Evolutionary conservation across 345 rosid species (phyloP).

Genomic region (Stellera chamaejasme): DNA sequence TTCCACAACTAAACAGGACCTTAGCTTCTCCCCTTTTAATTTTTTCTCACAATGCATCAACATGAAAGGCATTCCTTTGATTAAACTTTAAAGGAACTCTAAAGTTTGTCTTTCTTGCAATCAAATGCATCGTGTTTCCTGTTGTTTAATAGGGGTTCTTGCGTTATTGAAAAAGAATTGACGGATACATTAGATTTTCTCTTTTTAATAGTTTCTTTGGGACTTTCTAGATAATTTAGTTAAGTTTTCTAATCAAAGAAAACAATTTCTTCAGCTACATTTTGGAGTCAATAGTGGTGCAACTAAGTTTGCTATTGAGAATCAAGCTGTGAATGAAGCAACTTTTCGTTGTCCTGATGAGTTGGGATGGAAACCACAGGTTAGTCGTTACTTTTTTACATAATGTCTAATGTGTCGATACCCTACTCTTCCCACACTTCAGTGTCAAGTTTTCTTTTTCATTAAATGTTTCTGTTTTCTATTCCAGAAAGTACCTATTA

Average conservation of each 20-base stretch:
- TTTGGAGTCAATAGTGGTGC: conserved; percentile 98
- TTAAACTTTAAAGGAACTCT: no score
- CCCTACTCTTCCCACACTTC: not conserved
- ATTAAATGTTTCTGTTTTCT: conserved; percentile 3
- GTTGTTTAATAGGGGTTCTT: not conserved
- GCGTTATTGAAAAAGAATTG: no score
- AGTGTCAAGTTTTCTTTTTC: not conserved
- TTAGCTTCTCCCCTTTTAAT: no score
- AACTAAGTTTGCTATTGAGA: conserved; percentile 75
- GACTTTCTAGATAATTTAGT: no score
- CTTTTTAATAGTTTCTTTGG: no score
- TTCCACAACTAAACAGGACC: no score
- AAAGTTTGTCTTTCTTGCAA: conserved; percentile 1
- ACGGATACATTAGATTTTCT: no score
- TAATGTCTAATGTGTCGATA: not conserved
- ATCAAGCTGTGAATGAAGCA: conserved; percentile 96
- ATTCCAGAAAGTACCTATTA: conserved; percentile 74
- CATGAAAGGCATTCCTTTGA: no score
- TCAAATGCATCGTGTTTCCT: not conserved
- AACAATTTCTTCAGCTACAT: conserved; percentile 43
- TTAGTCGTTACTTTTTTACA: conserved; percentile 13
- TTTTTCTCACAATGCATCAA: no score
- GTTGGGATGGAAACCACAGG: conserved; percentile 99
- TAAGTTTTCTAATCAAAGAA: no score
- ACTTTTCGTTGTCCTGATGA: conserved; percentile 96